Base-by-base conservation (phyloP, 257 asterid genomes). In the Nicotiana noctiflora region DNA sequence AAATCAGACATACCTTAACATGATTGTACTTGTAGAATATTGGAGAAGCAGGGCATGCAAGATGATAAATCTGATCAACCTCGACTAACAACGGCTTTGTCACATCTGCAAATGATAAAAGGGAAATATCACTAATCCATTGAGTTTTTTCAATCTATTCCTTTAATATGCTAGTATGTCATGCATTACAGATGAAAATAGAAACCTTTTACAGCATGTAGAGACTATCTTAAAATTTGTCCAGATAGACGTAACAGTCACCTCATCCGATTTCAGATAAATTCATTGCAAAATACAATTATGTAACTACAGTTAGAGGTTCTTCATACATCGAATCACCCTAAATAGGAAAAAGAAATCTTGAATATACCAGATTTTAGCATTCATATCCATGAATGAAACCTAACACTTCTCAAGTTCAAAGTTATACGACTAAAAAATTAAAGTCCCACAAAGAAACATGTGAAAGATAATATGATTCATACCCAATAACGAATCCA, bases 41-140 rank as follows among this genome's bases (percentile, higher is more conserved):
- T 19, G 98, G 98, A 80, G 98, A 94, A 59, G 98, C 98, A 64
- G 98, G 98, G 63, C 98, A 94, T 81, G 98, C 98, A 84, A 94
- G 98, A 89, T 94, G 98, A 89, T 94, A 94, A 77, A 94, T 94
- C 65, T 86, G 91, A 86, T 94, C 98, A 82, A 93, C 98, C 82
- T 95, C 98, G 46, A 95, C 57, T 82, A 95, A 79, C 84, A 95
- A 75, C 15, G 98, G 79, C 92, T 95, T 98, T 2, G 98, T 95
- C 85, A 95, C 95, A 80, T 95, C 98, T 95, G 90, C 75, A 82
- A 72, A 70, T 19, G 27, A 23, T 8, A 62, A 75, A 25, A 25
- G n/a, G 27, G 27, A 25, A 25, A 25, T 25, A 25, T 25, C 27
- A 27, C 40, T 19, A 46, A 2, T 21, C 60, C 21, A 72, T 13